Evolutionary conservation across 805 yeast genomes (phyloP), one percentile per base, ranked within the genome.

Genomic region (Torulaspora franciscae): DNA sequence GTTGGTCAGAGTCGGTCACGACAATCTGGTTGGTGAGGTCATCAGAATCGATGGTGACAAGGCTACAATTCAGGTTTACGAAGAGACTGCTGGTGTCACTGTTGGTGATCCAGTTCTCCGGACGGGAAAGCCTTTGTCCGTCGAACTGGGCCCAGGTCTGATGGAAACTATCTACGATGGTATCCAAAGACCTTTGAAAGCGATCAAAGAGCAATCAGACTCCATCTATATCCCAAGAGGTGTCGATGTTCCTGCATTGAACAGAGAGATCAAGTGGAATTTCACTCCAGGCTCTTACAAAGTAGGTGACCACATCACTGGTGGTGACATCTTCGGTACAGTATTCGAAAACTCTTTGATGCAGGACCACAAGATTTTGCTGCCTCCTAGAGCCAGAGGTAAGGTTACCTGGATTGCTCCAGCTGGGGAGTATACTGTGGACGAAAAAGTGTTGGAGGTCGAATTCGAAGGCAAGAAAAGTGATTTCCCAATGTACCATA

Each of bases 91-190:
- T 1, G 99, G 99, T 73, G 93, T 93, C 47, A 91, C 97, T 37
- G 98, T 93, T 37, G 99, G 99, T 62, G 99, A 93, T 67, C 99
- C 99, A 2, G 99, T 93, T 43, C 73, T 87, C 61, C 83, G 99
- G 74, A 93, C 99, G 6, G 99, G 99, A 53, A 89, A 93, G 70
- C 99, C 99, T n/a, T 76, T 93, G 58, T 89, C 97, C 42, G 99
- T 93, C 43, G 99, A 93, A 72, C 76, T 93, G 66, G 99, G 99
- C 65, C 99, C 99, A 25, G 99, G 99, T 68, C 78, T 93, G 61
- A 90, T 93, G 96, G 99, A 93, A 72, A 93, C 96, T 57, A 93
- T 93, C 66, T 93, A 93, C 66, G 99, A 93, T 70, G 99, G 99
- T 76, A 93, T 93, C 69, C 99, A 93, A 74, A 88, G 99, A 75